A percentile compares a stretch with the other conserved stretches of the same genome.
Conservation (phyloP, 2,329 filamentous ascomycete species). For the Diplodia intermedia region DNA sequence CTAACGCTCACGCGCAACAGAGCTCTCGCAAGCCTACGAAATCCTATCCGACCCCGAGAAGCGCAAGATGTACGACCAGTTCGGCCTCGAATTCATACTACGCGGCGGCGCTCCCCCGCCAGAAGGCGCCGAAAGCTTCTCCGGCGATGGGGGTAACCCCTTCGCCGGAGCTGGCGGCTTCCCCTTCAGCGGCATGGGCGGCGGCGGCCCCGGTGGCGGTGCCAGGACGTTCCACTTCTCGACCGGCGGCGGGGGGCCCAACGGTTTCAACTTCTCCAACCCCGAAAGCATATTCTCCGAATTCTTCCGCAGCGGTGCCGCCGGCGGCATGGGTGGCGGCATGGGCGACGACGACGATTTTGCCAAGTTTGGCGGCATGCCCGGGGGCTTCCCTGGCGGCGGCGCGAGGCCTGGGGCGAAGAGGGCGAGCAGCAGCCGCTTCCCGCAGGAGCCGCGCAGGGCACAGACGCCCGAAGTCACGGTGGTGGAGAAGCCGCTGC, state of each 20-base stretch:
- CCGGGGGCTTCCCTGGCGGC: conserved; percentile 40
- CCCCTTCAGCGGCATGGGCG: conserved; percentile 62
- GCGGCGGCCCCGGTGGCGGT: conserved; percentile 57
- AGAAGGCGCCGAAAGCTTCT: conserved; percentile 57
- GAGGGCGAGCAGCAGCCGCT: conserved; percentile 42
- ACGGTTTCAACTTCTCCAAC: conserved; percentile 82
- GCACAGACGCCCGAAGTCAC: conserved; percentile 80
- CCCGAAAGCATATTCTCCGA: conserved; percentile 85
- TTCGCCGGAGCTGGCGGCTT: conserved; percentile 56
- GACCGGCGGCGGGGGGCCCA: conserved; percentile 55
- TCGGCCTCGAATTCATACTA: conserved; percentile 89
- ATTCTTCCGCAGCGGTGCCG: conserved; percentile 70
- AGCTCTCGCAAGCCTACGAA: conserved; percentile 96
- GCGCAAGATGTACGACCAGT: conserved; percentile 93
- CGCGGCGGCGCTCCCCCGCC: conserved; percentile 76
- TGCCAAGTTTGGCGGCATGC: conserved; percentile 50
- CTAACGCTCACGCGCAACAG: conserved; percentile 51
- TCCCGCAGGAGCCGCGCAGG: conserved; percentile 46
- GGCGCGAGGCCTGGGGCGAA: conserved; percentile 49
- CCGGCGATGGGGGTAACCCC: conserved; percentile 47
- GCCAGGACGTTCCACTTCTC: conserved; percentile 70
- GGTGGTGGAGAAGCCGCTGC: conserved; percentile 84
- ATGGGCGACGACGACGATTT: conserved; percentile 57
- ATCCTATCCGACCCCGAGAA: conserved; percentile 97
- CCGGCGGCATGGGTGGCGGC: conserved; percentile 51